Percentiles rank a stretch among this genome's conserved stretches.
Evolutionary conservation across 1,139 yeast species (phyloP).

Genomic region (Blastobotrys capitulatus): DNA sequence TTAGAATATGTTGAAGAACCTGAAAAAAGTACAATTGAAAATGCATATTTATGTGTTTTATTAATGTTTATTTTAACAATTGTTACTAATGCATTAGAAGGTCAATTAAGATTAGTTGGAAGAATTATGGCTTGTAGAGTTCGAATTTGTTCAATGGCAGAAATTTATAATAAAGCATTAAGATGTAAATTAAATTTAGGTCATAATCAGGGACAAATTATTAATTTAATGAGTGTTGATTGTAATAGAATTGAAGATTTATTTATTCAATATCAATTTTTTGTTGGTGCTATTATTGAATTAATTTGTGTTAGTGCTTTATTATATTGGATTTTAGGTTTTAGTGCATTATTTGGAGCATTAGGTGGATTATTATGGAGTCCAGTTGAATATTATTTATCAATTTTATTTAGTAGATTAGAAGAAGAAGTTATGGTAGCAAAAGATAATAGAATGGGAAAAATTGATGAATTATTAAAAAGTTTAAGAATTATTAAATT

Average conservation of each 20-base stretch:
- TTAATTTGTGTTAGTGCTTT: conserved; percentile 27
- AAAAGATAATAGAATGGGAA: conserved; percentile 87
- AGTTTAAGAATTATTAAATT: conserved; percentile 89
- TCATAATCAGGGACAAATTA: conserved; percentile 63
- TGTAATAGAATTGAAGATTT: conserved; percentile 62
- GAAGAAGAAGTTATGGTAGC: conserved; percentile 69
- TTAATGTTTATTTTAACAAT: conserved; percentile 1
- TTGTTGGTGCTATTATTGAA: neutral
- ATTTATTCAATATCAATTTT: conserved; percentile 47
- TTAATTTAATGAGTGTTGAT: conserved; percentile 60
- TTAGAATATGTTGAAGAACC: conserved; percentile 9
- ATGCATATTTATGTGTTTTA: conserved; percentile 5
- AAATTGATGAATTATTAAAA: conserved; percentile 87
- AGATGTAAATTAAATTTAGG: neutral
- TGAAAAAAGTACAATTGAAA: neutral
- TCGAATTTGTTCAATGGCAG: neutral
- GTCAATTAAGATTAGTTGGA: neutral
- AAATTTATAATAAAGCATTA: conserved; percentile 3
- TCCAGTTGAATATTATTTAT: conserved; percentile 44
- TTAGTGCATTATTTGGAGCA: conserved; percentile 77
- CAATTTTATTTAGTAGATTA: conserved; percentile 32
- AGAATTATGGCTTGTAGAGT: neutral
- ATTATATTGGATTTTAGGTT: conserved; percentile 68
- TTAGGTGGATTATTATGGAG: neutral
- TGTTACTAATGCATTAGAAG: neutral